Base-by-base conservation (phyloP, 2,329 filamentous ascomycete species). In the Arthroderma sp. region DNA sequence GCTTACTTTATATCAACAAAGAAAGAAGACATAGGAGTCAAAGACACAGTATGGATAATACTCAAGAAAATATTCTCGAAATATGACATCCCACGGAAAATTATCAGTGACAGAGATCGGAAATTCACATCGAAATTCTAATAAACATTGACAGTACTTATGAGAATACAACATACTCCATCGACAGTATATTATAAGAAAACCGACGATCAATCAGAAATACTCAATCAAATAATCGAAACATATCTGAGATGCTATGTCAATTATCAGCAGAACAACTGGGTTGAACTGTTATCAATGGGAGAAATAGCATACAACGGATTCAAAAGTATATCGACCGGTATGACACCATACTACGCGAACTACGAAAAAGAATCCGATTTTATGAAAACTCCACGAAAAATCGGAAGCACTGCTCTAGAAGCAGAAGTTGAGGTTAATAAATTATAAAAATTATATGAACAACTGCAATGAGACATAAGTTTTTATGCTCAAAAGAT, bases 191-290 rank as follows among this genome's bases (percentile, higher is more conserved):
- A 53, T 43, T 48, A 62, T 43, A 46, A 47, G 3, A 31, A 58
- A 44, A 59, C 52, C 1, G 50, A 61, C 43, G 46, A 54, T 6
- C 44, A 56, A 47, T 60, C 48, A 2, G 53, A 61, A 47, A 46
- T 48, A 11, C 34, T 45, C 2, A 61, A 61, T 42, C 36, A 54
- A 38, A 48, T 39, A n/a, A 22, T 36, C 8, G 11, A 6, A 2
- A 38, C 3, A 3, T 5, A 34, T 2, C 22, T 41, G 4, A 5
- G 22, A 8, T 29, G 7, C 5, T 41, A 6, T 34, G 32, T 34
- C 7, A 38, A 38, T 15, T 38, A 38, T 38, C 15, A 8, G 7
- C 36, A 38, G 22, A 15, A 38, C 22, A 38, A 38, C 36, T 38
- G 36, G 36, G 15, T 7, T 7, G 9, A 10, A 8, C 15, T 38